Evolutionary conservation across 169 alveolate species (phyloP).

Genomic region (Cyclospora cayetanensis): DNA sequence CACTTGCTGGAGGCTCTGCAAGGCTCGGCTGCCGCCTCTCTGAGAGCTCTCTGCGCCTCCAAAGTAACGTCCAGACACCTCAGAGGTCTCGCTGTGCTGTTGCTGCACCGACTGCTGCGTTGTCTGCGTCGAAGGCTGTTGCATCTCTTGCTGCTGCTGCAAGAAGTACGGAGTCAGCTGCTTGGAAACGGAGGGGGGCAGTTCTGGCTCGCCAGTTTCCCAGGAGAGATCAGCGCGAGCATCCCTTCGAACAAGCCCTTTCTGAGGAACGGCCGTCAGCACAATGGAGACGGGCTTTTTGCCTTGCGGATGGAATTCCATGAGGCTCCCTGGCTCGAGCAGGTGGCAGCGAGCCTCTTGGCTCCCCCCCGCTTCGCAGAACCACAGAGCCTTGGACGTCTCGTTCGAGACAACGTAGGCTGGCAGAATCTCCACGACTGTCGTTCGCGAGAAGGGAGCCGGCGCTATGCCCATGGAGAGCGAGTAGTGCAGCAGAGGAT

Average conservation of each 20-base stretch:
- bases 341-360: conserved; percentile 72
- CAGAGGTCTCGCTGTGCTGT: neutral
- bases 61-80: neutral
- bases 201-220: neutral
- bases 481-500: conserved; percentile 82
- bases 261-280: conserved; percentile 77
- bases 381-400: conserved; percentile 73
- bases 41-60: neutral
- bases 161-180: neutral
- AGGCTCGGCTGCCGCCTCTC: neutral
- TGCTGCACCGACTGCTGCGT: conserved; percentile 1
- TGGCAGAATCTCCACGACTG: conserved; percentile 84
- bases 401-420: conserved; percentile 80
- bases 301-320: conserved; percentile 86
- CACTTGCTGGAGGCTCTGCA: neutral
- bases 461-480: conserved; percentile 85
- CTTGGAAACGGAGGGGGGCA: neutral
- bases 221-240: neutral
- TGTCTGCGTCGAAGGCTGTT: neutral
- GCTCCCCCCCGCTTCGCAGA: conserved; percentile 73
- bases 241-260: neutral
- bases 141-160: conserved; percentile 29
- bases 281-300: conserved; percentile 79
- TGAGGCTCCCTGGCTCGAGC: conserved; percentile 80
- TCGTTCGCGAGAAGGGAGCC: conserved; percentile 86